A percentile compares a stretch with the other conserved stretches of the same genome.
Evolutionary conservation across 768 basidiomycete species (phyloP).

Genomic region (Lactifluus rugatus): DNA sequence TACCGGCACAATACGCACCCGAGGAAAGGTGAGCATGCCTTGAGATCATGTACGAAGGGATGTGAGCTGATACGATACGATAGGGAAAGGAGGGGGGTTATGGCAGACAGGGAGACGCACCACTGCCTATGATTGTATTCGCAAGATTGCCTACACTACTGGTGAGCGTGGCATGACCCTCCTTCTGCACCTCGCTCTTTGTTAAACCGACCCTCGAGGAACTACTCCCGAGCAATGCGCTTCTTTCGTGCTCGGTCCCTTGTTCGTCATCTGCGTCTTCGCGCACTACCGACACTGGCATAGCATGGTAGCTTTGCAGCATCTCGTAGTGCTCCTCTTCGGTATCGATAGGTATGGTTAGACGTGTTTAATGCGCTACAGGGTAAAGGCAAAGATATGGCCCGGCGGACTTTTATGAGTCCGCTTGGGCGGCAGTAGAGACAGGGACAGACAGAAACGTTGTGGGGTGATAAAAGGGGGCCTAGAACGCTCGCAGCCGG

Average conservation of each 20-base stretch:
- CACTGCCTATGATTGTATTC: conserved; percentile 90
- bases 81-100: neutral
- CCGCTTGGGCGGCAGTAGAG: neutral
- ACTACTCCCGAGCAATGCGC: conserved; percentile 47
- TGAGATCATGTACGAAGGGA: neutral
- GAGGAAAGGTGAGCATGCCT: conserved; percentile 86
- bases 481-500: too few relatives aligned
- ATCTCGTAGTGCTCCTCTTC: conserved; percentile 41
- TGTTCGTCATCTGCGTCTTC: conserved; percentile 25
- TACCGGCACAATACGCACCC: conserved; percentile 37
- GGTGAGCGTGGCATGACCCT: conserved; percentile 59
- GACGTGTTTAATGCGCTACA: neutral
- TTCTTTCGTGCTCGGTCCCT: conserved; percentile 37
- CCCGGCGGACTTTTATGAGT: neutral
- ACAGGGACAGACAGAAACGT: too few relatives aligned
- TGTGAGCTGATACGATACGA: neutral
- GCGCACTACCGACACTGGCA: conserved; percentile 27
- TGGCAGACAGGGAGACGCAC: conserved; percentile 31
- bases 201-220: conserved; percentile 23
- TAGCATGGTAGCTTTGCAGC: conserved; percentile 62
- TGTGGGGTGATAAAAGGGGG: neutral
- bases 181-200: conserved; percentile 27
- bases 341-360: conserved; percentile 4
- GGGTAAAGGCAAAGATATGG: neutral
- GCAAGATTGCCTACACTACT: conserved; percentile 72